phyloP scores from a whole-genome alignment of 495 filamentous ascomycete species.

The Mycothermus thermophilus region DNA sequence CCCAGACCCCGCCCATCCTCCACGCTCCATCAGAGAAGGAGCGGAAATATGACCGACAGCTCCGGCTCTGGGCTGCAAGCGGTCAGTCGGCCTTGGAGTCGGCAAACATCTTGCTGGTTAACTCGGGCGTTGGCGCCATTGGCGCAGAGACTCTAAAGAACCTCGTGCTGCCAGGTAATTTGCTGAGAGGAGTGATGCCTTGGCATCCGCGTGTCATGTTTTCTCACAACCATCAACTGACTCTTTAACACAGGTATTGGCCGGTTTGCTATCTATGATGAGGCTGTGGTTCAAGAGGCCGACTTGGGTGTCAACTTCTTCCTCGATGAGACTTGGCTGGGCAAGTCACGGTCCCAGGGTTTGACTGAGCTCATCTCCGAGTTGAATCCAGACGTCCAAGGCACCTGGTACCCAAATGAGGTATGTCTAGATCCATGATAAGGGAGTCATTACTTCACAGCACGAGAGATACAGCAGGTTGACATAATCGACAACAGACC shows the following conservation, averaged over 20 bases:
- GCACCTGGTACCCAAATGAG: slow-evolving; percentile 41
- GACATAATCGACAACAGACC: no score
- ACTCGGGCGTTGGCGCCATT: slow-evolving; percentile 66
- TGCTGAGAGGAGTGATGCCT: no score
- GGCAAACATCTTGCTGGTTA: slow-evolving; percentile 76
- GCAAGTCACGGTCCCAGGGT: slow-evolving; percentile 66
- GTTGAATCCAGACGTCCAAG: slow-evolving; percentile 90
- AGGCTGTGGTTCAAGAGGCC: slow-evolving; percentile 55
- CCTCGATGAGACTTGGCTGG: slow-evolving; percentile 62
- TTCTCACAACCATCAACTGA: not conserved
- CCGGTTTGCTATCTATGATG: slow-evolving; percentile 86
- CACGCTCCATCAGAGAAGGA: slow-evolving; percentile 69
- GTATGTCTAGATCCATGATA: no score
- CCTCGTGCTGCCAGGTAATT: slow-evolving; percentile 65
- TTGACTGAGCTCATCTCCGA: slow-evolving; percentile 65
- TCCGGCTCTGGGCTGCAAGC: slow-evolving; percentile 86
- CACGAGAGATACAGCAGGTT: no score
- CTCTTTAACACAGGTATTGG: slow-evolving; percentile 51
- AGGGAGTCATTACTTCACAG: no score
- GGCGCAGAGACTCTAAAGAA: slow-evolving; percentile 95
- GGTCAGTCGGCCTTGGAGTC: slow-evolving; percentile 85
- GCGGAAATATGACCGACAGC: slow-evolving; percentile 89
- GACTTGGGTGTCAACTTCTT: slow-evolving; percentile 98
- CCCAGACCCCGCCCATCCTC: slow-evolving; percentile 38
- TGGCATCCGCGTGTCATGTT: no score